phyloP scores from a whole-genome alignment of 2,329 filamentous ascomycete genomes.

The Aaosphaeria pasadenensis region DNA sequence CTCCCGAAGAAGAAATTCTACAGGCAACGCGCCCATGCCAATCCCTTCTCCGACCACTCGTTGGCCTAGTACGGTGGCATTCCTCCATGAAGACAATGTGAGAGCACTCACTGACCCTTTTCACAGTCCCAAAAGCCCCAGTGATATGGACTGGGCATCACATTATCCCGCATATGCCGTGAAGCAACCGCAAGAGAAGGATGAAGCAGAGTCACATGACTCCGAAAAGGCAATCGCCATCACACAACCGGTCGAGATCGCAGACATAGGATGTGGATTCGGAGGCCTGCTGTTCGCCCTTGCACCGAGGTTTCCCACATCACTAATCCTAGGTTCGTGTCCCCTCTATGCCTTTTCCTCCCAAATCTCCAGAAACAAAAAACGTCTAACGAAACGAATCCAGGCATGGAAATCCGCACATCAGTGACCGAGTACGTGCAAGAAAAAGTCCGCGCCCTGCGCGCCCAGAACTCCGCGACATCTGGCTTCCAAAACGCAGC shows the following conservation, averaged over 20 bases:
- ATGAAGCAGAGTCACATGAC: slow-evolving; percentile 17
- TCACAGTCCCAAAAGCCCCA: slow-evolving; percentile 70
- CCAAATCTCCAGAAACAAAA: background rate
- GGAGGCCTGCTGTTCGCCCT: slow-evolving; percentile 87
- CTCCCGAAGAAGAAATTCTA: slow-evolving; percentile 96
- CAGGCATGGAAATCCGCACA: slow-evolving; percentile 87
- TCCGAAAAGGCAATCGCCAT: slow-evolving; percentile 32
- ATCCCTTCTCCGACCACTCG: slow-evolving; percentile 93
- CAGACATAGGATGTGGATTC: slow-evolving; percentile 96
- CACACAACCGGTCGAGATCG: slow-evolving; percentile 76
- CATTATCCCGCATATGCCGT: slow-evolving; percentile 72
- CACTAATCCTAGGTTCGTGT: slow-evolving; percentile 71
- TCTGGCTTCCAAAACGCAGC: slow-evolving; percentile 77
- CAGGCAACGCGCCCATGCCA: slow-evolving; percentile 92
- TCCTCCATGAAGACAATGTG: background rate
- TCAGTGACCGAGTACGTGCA: slow-evolving; percentile 90
- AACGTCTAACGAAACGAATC: background rate
- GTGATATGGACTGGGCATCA: slow-evolving; percentile 85
- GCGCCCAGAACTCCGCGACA: slow-evolving; percentile 57
- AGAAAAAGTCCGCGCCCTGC: slow-evolving; percentile 79
- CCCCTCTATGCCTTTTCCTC: background rate
- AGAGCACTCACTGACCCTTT: slow-evolving; percentile 10
- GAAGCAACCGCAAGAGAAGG: slow-evolving; percentile 32
- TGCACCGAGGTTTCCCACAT: slow-evolving; percentile 75
- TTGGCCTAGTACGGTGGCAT: slow-evolving; percentile 68